These are phyloP conservation scores for Mayamaea pseudoterrestris DNA, from an alignment of 108 stramenopile genomes.

Conservation along the genomic window DNA sequence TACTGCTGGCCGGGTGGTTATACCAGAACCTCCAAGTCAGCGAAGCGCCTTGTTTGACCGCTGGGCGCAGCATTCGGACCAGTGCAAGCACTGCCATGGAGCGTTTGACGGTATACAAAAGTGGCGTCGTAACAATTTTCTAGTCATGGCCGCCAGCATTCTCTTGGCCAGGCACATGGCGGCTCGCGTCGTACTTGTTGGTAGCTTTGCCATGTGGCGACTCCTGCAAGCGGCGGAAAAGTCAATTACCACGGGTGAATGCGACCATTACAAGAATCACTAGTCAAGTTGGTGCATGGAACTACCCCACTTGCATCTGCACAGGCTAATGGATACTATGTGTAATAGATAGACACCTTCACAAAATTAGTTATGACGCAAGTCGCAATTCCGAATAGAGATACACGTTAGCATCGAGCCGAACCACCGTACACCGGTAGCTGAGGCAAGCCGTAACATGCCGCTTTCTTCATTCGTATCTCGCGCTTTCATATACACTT, in stretches of 20 bases:
- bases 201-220: conserved; percentile 1
- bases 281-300: too few relatives aligned
- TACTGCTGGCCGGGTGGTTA: too few relatives aligned
- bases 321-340: too few relatives aligned
- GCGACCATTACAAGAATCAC: conserved; percentile 22
- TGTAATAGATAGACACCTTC: too few relatives aligned
- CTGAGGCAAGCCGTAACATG: too few relatives aligned
- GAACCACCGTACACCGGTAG: too few relatives aligned
- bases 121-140: neutral
- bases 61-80: conserved; percentile 13
- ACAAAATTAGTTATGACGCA: too few relatives aligned
- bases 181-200: neutral
- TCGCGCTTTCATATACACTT: too few relatives aligned
- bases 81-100: conserved; percentile 18
- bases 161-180: neutral
- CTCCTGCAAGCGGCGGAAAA: conserved; percentile 2
- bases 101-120: conserved; percentile 8
- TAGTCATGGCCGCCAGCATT: conserved; percentile 3
- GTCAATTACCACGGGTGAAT: conserved; percentile 12
- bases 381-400: too few relatives aligned
- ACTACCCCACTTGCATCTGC: too few relatives aligned
- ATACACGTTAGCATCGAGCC: too few relatives aligned
- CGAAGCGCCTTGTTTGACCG: conserved; percentile 14
- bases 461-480: too few relatives aligned
- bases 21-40: conserved; percentile 3